These are phyloP conservation scores for Vanrija humicola DNA, from an alignment of 1,284 basidiomycete genomes.

Conservation along the genomic window DNA sequence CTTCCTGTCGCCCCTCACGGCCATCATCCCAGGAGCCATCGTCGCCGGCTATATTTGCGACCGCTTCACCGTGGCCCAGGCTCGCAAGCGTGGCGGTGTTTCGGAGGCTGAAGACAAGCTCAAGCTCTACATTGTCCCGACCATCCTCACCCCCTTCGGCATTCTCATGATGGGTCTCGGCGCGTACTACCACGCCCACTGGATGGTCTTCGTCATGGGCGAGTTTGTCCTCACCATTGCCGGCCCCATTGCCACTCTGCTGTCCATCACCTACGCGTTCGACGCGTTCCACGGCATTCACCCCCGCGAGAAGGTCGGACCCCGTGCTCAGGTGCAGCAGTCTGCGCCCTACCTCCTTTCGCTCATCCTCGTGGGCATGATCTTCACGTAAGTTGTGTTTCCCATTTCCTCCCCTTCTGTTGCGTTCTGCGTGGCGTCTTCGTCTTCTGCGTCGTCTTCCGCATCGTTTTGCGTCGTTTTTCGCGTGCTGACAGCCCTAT, in stretches of 20 bases:
- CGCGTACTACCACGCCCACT: constrained; percentile 20
- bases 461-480: too few relatives aligned
- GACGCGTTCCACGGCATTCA: constrained; percentile 14
- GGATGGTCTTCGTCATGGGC: constrained; percentile 27
- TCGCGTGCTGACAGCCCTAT: not conserved
- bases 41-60: constrained; percentile 9
- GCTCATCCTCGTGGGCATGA: constrained; percentile 20
- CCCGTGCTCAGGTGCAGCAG: constrained; percentile 12
- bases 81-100: constrained; percentile 15
- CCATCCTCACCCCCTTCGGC: constrained; percentile 12
- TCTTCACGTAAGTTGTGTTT: not conserved
- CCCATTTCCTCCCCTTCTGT: too few relatives aligned
- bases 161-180: constrained; percentile 27
- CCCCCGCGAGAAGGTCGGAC: constrained; percentile 6
- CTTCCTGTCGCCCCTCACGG: constrained; percentile 21
- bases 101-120: constrained; percentile 25
- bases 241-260: constrained; percentile 19
- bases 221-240: constrained; percentile 19
- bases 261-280: constrained; percentile 19
- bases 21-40: constrained; percentile 21
- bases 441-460: too few relatives aligned
- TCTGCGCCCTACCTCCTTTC: constrained; percentile 19
- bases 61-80: constrained; percentile 10
- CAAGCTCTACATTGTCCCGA: constrained; percentile 13
- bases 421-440: too few relatives aligned